A percentile compares a stretch with the other conserved stretches of the same genome.
Conservation (phyloP, 306 rosid genomes). For the Gleditsia sinensis region DNA sequence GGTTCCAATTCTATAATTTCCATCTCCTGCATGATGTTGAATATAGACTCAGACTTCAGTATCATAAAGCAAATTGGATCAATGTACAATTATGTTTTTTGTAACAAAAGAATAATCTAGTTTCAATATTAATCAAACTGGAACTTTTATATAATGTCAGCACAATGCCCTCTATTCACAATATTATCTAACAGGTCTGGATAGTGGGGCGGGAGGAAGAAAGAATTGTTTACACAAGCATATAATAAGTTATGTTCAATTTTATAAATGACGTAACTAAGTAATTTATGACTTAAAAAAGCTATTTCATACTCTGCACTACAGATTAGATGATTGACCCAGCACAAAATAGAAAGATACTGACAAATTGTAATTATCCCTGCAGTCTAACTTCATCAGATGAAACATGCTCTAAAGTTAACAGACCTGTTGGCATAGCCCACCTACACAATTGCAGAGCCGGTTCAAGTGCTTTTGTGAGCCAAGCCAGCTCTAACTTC, state of each 20-base stretch:
- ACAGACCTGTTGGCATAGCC: conserved; percentile 92
- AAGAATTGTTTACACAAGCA: neutral
- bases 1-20: conserved; percentile 34
- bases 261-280: neutral
- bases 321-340: neutral
- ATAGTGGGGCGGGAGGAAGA: neutral
- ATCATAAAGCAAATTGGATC: conserved; percentile 26
- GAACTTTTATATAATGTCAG: neutral
- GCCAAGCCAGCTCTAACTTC: conserved; percentile 86
- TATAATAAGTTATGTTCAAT: neutral
- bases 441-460: conserved; percentile 86
- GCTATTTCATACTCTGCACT: conserved; percentile 1
- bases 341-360: conserved; percentile 10
- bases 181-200: neutral
- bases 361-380: conserved; percentile 20
- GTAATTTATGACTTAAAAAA: conserved; percentile 4
- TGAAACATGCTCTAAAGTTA: conserved; percentile 37
- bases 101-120: neutral
- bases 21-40: conserved; percentile 56
- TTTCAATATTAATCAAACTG: neutral
- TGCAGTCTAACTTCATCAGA: conserved; percentile 24
- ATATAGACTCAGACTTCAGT: conserved; percentile 26
- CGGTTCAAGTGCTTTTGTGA: conserved; percentile 82
- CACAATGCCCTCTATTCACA: neutral
- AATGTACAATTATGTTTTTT: neutral